Conservation (phyloP, 129 eudicot species). For the Oenanthe sinensis region DNA sequence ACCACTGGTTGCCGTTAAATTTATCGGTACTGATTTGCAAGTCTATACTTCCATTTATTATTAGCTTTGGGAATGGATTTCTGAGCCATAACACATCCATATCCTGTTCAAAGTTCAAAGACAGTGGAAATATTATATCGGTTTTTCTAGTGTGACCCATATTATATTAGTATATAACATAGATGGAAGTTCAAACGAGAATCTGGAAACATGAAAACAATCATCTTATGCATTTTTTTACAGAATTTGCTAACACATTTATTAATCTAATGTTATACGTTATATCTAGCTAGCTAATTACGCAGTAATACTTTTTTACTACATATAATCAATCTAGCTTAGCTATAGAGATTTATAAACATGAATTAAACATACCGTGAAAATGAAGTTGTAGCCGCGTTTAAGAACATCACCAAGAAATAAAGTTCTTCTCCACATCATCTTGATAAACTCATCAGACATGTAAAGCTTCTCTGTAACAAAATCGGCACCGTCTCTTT, state of each 20-base stretch:
- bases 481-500: slow-evolving; percentile 52
- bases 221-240: too few relatives aligned
- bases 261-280: background rate
- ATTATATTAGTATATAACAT: too few relatives aligned
- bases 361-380: slow-evolving; percentile 40
- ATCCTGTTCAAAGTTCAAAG: slow-evolving; percentile 1
- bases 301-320: background rate
- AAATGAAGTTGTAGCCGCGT: slow-evolving; percentile 66
- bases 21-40: slow-evolving; percentile 23
- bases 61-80: slow-evolving; percentile 21
- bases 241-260: too few relatives aligned
- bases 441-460: slow-evolving; percentile 63
- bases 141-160: too few relatives aligned
- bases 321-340: background rate
- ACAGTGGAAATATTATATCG: background rate
- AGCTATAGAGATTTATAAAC: background rate
- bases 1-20: slow-evolving; percentile 19
- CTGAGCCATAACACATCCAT: slow-evolving; percentile 30
- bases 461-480: slow-evolving; percentile 54
- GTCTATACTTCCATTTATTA: slow-evolving; percentile 8
- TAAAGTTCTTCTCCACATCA: slow-evolving; percentile 86
- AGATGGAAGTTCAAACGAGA: too few relatives aligned
- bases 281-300: background rate
- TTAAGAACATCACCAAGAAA: slow-evolving; percentile 66
- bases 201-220: too few relatives aligned